Evolutionary conservation across 441 rosid genomes (phyloP), one percentile per base, ranked within the genome.

Genomic region (Erodium texanum): DNA sequence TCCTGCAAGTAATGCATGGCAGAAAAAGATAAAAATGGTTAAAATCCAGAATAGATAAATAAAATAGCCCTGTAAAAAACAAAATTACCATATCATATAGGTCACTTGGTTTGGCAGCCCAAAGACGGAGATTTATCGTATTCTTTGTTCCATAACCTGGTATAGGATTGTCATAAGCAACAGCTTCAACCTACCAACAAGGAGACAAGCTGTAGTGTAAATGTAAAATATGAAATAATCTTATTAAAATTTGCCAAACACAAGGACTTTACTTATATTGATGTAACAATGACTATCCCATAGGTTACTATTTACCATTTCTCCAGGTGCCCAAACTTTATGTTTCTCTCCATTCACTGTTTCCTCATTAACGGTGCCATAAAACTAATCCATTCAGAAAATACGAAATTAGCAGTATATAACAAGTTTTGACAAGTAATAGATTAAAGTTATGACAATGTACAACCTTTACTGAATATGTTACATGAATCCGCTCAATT

Each of bases 81-180:
- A n/a, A n/a, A 68, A 45, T 71, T 79, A 83, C 87, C 82, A 83
- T 83, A 71, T 83, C 72, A 67, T 70, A 73, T 59, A 68, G 79
- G 76, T 79, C 87, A 62, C 87, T 81, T 71, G 85, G 84, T 74
- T 82, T 85, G 9, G 89, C 85, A 66, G 86, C 82, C 89, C 89
- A 85, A 24, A 85, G 85, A 64, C 89, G 89, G 14, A 85, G 83
- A 68, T 78, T 83, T 62, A 79, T 78, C 19, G 87, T 80, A 67
- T 78, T 81, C 74, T 82, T 80, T 72, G 84, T 83, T 72, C 84
- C 84, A 78, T 78, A 81, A 66, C 89, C 89, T 41, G 85, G 87
- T 66, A 85, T 73, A 23, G 85, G 89, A 74, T 78, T 77, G 79
- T 85, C 89, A 68, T 85, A 83, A 45, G 85, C 87, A 70, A 85